Evolutionary conservation across 805 yeast genomes (phyloP), one percentile per base, ranked within the genome.

Genomic region (Middelhovenomyces tepae): DNA sequence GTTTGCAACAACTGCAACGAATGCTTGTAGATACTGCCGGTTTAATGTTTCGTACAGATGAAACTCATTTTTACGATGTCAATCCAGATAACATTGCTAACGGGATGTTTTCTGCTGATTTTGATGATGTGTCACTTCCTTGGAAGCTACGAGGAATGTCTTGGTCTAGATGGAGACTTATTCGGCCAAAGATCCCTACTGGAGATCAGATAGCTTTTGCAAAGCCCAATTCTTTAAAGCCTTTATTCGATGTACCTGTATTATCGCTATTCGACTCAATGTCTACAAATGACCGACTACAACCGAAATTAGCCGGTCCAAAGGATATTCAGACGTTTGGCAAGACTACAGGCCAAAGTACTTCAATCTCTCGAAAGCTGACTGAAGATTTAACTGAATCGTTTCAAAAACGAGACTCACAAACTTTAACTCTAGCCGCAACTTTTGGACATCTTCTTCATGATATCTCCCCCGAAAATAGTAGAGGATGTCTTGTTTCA

Each of bases 401-500:
- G 5, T 16, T 15, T 9, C 11, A 5, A 9, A 13, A 14, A 6
- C 16, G 29, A 10, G 18, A 16, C 19, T 27, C 16, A 8, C n/a
- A 26, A n/a, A 7, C 46, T n/a, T 26, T 43, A 2, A 49, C 57
- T 2, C 24, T 53, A 28, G 49, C 57, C 1, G 51, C 55, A 8
- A 50, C 59, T 2, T 45, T 51, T 14, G 61, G 61, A 1, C 44
- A 42, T 26, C 19, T 56, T 1, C 39, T 54, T 24, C 57, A 54
- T 28, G 36, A 39, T 3, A 13, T 30, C 3, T 28, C 16, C 5
- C 20, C 19, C 15, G 27, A 26, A 1, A 14, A 23, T 5, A 6
- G 16, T 3, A n/a, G n/a, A n/a, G n/a, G n/a, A n/a, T n/a, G n/a
- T n/a, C n/a, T n/a, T n/a, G n/a, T n/a, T n/a, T n/a, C n/a, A n/a